Percentiles rank a stretch among this genome's conserved stretches.
Evolutionary conservation across 257 asterid species (phyloP).

Genomic region (Parsonsia alboflavescens): DNA sequence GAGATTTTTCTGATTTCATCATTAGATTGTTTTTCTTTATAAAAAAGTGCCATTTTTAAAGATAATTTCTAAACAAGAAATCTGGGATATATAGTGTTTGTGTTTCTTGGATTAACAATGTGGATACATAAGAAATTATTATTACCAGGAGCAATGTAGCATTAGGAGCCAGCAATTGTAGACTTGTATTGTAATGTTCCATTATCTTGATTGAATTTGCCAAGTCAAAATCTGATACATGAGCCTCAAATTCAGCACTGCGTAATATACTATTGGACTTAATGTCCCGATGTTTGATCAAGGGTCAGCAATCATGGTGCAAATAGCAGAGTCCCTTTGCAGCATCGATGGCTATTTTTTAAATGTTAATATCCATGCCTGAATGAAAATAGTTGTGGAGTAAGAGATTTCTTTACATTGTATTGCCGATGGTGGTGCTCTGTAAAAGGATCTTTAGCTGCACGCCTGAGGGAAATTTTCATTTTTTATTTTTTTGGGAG

Average conservation of each 20-base stretch:
- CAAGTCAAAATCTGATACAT: slow-evolving; percentile 36
- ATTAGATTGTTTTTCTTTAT: too few relatives aligned
- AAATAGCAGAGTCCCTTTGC: slow-evolving; percentile 40
- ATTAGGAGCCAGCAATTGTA: slow-evolving; percentile 43
- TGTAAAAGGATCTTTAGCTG: not conserved
- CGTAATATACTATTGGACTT: slow-evolving; percentile 38
- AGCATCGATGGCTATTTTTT: slow-evolving; percentile 35
- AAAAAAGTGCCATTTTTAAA: not conserved
- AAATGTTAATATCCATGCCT: not conserved
- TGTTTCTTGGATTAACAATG: not conserved
- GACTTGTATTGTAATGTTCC: slow-evolving; percentile 42
- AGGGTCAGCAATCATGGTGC: slow-evolving; percentile 42
- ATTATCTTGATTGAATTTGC: slow-evolving; percentile 31
- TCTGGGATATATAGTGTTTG: not conserved
- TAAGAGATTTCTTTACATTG: not conserved
- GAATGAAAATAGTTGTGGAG: not conserved
- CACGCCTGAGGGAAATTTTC: not conserved
- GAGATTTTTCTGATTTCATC: too few relatives aligned
- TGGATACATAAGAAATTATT: not conserved
- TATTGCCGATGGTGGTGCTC: not conserved
- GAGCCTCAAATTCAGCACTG: slow-evolving; percentile 36
- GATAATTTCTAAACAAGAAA: not conserved
- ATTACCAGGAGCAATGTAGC: slow-evolving; percentile 47
- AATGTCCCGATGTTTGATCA: slow-evolving; percentile 35
- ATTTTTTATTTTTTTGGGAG: not conserved